Conservation (phyloP, 2,329 filamentous ascomycete species). For the Hymenoscyphus linearis region DNA sequence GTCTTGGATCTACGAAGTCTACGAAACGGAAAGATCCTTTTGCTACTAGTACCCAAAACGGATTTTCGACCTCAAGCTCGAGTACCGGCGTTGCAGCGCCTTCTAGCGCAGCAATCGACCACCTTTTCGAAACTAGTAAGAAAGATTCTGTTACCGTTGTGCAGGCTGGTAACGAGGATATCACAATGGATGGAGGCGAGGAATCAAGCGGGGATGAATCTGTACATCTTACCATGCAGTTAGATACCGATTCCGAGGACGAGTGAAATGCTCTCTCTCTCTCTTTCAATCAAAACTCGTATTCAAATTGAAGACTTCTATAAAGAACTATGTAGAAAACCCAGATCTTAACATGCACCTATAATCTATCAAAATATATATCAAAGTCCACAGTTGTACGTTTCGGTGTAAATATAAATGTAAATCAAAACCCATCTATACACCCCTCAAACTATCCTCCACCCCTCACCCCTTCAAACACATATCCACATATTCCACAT, state of each 20-base stretch:
- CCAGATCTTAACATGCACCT: no score
- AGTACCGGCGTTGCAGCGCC: not conserved
- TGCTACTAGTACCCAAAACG: not conserved
- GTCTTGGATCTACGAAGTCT: not conserved
- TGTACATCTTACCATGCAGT: constrained; percentile 36
- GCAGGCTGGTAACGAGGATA: constrained; percentile 6
- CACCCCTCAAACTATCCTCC: no score
- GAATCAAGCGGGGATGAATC: constrained; percentile 43
- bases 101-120: not conserved
- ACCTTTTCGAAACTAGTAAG: not conserved
- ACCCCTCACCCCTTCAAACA: no score
- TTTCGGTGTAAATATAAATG: no score
- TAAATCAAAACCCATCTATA: no score
- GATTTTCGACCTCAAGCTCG: not conserved
- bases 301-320: no score
- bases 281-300: no score
- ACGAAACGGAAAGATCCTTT: not conserved
- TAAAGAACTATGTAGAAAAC: no score
- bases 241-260: constrained; percentile 27
- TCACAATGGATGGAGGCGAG: constrained; percentile 23
- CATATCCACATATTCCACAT: no score
- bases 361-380: no score
- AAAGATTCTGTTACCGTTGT: not conserved
- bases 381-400: no score
- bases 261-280: no score